Evolutionary conservation across 371 early-diverging fungal species (phyloP), one percentile per base, ranked within the genome.

Genomic region (Rhizopus delemar): DNA sequence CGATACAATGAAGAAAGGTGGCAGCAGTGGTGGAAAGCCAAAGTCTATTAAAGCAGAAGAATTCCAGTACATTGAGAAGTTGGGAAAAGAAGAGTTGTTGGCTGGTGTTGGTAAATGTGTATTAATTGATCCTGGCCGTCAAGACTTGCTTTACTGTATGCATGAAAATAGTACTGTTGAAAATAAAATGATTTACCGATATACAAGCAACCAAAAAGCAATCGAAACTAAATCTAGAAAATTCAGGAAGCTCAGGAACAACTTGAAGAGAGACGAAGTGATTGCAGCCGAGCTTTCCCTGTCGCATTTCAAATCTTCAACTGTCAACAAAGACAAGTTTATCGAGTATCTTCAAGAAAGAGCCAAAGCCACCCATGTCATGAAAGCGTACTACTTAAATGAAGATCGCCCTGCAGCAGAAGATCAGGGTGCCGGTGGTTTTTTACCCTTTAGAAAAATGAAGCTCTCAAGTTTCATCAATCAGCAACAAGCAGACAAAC

Each of bases 381-480:
- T 54, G 54, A n/a, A 16, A 31, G 43, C 8, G 43, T 54, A 54
- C 13, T 54, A 54, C 12, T 16, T 12, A 12, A 54, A 43, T 54
- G 54, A 54, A 43, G 46, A 46, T 28, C 8, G 8, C 15, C 46
- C 46, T n/a, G 46, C 15, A 13, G 46, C 15, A 46, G 12, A 22
- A 43, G 5, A 5, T 15, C 22, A 54, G 22, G 22, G 22, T 22
- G 22, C 22, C 22, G 22, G 22, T 22, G 22, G 22, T 9, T 54
- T 41, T 13, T 8, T 54, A 4, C 41, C 45, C 5, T 54, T 54
- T 31, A 39, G 54, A 54, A 54, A 54, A 16, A 41, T 54, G 54
- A 54, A 54, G 43, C 31, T 54, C 5, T 41, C 43, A 5, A 16
- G 22, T 31, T n/a, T 38, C 29, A 54, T 54, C 7, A 41, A 41